phyloP scores from a whole-genome alignment of 768 basidiomycete species.

The Tubosaeta sp. region DNA sequence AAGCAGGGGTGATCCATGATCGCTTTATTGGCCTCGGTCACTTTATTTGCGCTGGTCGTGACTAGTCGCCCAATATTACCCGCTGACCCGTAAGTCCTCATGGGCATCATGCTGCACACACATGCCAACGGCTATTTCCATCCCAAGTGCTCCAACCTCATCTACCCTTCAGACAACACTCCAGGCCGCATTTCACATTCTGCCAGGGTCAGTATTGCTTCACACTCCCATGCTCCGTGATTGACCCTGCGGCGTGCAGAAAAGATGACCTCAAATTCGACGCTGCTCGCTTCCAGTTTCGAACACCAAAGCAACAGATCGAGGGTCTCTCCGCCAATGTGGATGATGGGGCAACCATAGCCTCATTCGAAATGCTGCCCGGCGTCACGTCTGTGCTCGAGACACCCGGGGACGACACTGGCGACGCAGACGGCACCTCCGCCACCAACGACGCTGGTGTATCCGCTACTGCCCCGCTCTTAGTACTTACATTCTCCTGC shows the following conservation, averaged over 20 bases:
- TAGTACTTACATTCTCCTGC: constrained; percentile 26
- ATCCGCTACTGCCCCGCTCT: constrained; percentile 6
- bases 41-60: constrained; percentile 43
- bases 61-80: constrained; percentile 37
- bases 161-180: constrained; percentile 29
- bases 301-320: constrained; percentile 28
- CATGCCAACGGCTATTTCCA: constrained; percentile 12
- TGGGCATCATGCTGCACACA: constrained; percentile 5
- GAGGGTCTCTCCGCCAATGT: constrained; percentile 26
- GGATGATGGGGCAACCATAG: constrained; percentile 27
- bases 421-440: constrained; percentile 17
- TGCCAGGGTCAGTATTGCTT: constrained; percentile 34
- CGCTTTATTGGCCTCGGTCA: constrained; percentile 35
- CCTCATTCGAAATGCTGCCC: constrained; percentile 22
- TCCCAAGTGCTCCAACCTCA: constrained; percentile 6
- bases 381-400: constrained; percentile 14
- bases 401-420: constrained; percentile 21
- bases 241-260: constrained; percentile 17
- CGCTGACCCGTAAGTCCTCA: constrained; percentile 27
- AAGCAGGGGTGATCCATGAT: constrained; percentile 29
- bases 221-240: background rate
- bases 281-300: constrained; percentile 29
- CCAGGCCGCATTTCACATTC: constrained; percentile 35
- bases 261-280: constrained; percentile 16
- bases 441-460: constrained; percentile 11